Evolutionary conservation across 2,329 filamentous ascomycete species (phyloP).

Genomic region (Xylaria sp.): DNA sequence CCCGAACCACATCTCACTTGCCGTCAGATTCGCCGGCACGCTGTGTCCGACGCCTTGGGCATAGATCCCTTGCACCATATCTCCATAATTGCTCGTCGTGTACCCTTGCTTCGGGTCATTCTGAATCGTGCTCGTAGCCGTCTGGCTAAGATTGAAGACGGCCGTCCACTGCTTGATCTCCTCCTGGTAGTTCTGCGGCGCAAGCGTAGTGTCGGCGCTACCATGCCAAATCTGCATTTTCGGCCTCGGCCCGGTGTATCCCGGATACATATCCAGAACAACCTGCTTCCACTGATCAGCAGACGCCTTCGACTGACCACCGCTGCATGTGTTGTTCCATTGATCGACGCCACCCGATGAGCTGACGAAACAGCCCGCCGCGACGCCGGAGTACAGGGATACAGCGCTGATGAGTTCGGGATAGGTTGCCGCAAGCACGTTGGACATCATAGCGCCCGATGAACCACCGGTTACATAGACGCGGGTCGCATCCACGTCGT

Average conservation of each 20-base stretch:
- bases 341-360: constrained; percentile 54
- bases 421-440: constrained; percentile 57
- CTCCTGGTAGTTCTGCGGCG: constrained; percentile 66
- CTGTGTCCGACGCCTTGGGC: constrained; percentile 50
- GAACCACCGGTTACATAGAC: constrained; percentile 53
- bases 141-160: constrained; percentile 56
- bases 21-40: constrained; percentile 49
- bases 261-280: constrained; percentile 60
- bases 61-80: constrained; percentile 52
- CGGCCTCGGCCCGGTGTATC: constrained; percentile 61
- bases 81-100: constrained; percentile 54
- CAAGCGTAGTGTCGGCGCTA: constrained; percentile 60
- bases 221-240: constrained; percentile 70
- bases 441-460: constrained; percentile 54
- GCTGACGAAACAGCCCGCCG: constrained; percentile 56
- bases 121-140: constrained; percentile 46
- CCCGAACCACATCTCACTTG: constrained; percentile 51
- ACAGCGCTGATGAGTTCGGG: constrained; percentile 56
- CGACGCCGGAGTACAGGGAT: constrained; percentile 54
- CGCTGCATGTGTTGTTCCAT: constrained; percentile 64
- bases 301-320: constrained; percentile 56
- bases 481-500: constrained; percentile 46
- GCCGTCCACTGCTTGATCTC: constrained; percentile 67
- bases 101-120: constrained; percentile 54
- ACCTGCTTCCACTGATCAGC: constrained; percentile 61